These are phyloP conservation scores for Paramyrothecium roridum DNA, from an alignment of 2,329 filamentous ascomycete species.

Conservation along the genomic window DNA sequence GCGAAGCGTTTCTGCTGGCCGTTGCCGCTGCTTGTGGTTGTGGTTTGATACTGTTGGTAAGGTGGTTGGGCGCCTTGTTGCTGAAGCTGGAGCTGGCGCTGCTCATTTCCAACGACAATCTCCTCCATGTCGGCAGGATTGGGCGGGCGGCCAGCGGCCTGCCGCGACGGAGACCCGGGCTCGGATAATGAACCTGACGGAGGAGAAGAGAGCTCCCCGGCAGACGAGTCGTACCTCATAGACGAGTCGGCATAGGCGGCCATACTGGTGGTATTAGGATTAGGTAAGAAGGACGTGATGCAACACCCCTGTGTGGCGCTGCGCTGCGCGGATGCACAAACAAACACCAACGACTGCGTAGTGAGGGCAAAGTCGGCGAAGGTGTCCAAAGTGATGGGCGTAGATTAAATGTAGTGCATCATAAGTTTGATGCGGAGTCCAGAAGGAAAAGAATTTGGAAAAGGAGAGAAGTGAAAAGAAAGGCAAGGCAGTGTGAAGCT, in stretches of 20 bases:
- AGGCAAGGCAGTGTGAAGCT: too few relatives aligned
- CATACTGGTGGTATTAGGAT: slow-evolving; percentile 14
- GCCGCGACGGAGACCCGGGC: slow-evolving; percentile 41
- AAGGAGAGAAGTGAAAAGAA: too few relatives aligned
- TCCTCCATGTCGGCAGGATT: slow-evolving; percentile 40
- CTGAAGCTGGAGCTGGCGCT: slow-evolving; percentile 17
- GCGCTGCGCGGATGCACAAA: neutral
- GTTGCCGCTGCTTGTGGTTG: slow-evolving; percentile 16
- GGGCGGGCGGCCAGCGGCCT: slow-evolving; percentile 18
- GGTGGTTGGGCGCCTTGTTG: slow-evolving; percentile 8
- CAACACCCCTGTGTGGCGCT: neutral
- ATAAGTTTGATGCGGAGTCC: too few relatives aligned
- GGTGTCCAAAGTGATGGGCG: neutral
- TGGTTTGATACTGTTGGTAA: slow-evolving; percentile 8
- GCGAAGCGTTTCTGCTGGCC: slow-evolving; percentile 25
- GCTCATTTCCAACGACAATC: slow-evolving; percentile 43
- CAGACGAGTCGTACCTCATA: slow-evolving; percentile 43
- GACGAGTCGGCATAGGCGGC: slow-evolving; percentile 25
- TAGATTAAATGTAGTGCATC: neutral
- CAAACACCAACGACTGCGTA: neutral
- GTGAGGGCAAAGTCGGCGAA: neutral
- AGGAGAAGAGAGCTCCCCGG: slow-evolving; percentile 48
- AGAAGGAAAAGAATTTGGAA: too few relatives aligned
- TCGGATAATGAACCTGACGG: slow-evolving; percentile 49
- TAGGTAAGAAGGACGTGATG: neutral